Conservation (phyloP, 1,284 basidiomycete genomes). For the Ganoderma boninense region DNA sequence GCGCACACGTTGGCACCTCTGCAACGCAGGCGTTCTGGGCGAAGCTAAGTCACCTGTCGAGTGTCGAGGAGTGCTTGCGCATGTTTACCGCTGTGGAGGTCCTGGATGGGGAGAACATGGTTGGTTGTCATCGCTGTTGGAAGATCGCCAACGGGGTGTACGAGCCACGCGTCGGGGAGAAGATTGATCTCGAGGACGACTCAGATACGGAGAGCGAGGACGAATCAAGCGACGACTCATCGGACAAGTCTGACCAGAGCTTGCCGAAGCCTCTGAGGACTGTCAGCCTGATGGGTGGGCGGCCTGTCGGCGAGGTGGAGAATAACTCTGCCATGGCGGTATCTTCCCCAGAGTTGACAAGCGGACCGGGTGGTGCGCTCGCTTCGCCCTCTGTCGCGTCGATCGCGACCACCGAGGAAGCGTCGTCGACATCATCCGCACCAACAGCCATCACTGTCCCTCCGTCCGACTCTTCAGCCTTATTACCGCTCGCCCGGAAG, state of each 20-base stretch:
- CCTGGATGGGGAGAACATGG: conserved; percentile 92
- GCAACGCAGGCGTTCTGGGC: conserved; percentile 52
- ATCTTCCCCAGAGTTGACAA: conserved; percentile 35
- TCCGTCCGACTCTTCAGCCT: conserved; percentile 4
- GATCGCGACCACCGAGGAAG: conserved; percentile 31
- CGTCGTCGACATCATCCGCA: conserved; percentile 38
- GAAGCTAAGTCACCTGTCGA: conserved; percentile 59
- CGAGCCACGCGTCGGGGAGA: conserved; percentile 44
- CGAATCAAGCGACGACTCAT: conserved; percentile 18
- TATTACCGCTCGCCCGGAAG: conserved; percentile 12
- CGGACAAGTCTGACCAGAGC: conserved; percentile 27
- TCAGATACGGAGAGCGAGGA: conserved; percentile 40
- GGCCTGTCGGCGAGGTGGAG: conserved; percentile 16
- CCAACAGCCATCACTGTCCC: conserved; percentile 39
- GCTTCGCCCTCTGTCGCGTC: conserved; percentile 41
- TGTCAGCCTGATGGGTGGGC: conserved; percentile 2
- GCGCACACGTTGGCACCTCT: conserved; percentile 23
- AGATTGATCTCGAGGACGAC: conserved; percentile 47
- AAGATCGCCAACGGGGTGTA: conserved; percentile 78
- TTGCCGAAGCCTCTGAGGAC: conserved; percentile 15
- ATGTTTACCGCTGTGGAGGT: conserved; percentile 92
- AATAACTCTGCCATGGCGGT: conserved; percentile 7
- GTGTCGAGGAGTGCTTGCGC: conserved; percentile 78
- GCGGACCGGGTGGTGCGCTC: conserved; percentile 37
- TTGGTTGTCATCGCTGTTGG: conserved; percentile 94